A percentile compares a stretch with the other conserved stretches of the same genome.
phyloP scores from a whole-genome alignment of 129 eudicot species.

The carrot (Daucus carota) region DH1_v3.0 NC_030381.2:51769001-51769500 shows the following conservation, averaged over 20 bases:
- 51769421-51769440: background rate
- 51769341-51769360: conserved; percentile 75
- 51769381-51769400: background rate
- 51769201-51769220: background rate
- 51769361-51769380: conserved; percentile 31
- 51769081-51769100: background rate
- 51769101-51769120: background rate
- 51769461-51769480: conserved; percentile 9
- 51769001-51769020: background rate
- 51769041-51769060: background rate
- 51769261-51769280: conserved; percentile 53
- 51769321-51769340: conserved; percentile 86
- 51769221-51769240: background rate
- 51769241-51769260: conserved; percentile 76
- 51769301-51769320: conserved; percentile 76
- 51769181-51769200: background rate
- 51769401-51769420: background rate
- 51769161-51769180: background rate
- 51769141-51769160: background rate
- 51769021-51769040: too few relatives aligned
- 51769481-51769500: conserved; percentile 3
- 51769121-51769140: background rate
- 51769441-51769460: conserved; percentile 10
- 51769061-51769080: background rate
- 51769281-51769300: conserved; percentile 68